phyloP scores from a whole-genome alignment of 768 basidiomycete genomes.

The Imleria badia region DNA sequence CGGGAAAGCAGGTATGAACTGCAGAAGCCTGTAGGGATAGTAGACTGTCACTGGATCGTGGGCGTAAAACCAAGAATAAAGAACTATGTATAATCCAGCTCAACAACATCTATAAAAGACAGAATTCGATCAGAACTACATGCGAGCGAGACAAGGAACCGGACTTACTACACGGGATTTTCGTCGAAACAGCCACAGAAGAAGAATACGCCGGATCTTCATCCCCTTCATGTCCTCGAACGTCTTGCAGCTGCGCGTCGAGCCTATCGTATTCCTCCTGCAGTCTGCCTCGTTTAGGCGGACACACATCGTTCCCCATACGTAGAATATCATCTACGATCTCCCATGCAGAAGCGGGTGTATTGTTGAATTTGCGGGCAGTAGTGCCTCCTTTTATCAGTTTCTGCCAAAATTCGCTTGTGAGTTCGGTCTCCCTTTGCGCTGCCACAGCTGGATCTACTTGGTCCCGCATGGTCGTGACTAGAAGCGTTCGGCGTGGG shows the following conservation, averaged over 20 bases:
- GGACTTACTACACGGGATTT: slow-evolving; percentile 13
- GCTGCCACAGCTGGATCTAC: slow-evolving; percentile 13
- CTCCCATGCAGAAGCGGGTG: background rate
- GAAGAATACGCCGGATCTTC: slow-evolving; percentile 16
- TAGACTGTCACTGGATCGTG: background rate
- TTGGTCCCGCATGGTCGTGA: slow-evolving; percentile 41
- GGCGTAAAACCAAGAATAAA: background rate
- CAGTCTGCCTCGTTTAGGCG: slow-evolving; percentile 23
- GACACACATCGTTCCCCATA: too few species aligned
- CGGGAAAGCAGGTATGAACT: background rate
- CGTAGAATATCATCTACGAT: background rate
- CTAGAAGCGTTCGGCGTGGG: slow-evolving; percentile 30
- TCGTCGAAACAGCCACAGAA: slow-evolving; percentile 7
- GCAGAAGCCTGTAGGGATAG: background rate
- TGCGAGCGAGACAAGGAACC: background rate
- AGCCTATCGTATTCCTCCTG: slow-evolving; percentile 12
- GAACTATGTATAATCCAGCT: background rate
- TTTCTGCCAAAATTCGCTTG: slow-evolving; percentile 21
- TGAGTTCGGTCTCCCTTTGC: slow-evolving; percentile 26
- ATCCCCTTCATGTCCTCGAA: slow-evolving; percentile 22
- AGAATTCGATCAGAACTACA: background rate
- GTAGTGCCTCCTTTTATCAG: slow-evolving; percentile 3
- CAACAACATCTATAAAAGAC: slow-evolving; percentile 1
- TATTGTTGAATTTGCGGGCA: background rate
- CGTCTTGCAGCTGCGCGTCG: slow-evolving; percentile 11